Conservation (phyloP, 805 yeast species). For the Metschnikowia anglica region DNA sequence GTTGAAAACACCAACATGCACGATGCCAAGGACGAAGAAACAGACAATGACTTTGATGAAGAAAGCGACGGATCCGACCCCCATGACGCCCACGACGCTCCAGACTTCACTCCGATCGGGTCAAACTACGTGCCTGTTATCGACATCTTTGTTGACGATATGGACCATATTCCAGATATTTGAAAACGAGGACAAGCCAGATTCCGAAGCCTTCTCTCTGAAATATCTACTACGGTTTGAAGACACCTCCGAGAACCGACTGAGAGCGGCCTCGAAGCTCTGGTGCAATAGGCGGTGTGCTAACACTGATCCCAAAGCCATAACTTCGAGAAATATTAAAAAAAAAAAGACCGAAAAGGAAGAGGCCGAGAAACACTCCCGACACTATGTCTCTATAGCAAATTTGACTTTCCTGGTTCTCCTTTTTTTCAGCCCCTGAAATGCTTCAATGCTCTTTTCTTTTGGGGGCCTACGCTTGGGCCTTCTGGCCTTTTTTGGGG, state of each 20-base stretch:
- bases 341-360: too few relatives aligned
- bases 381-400: too few relatives aligned
- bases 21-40: neutral
- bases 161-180: slow-evolving; percentile 22
- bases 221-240: neutral
- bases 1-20: too few relatives aligned
- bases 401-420: neutral
- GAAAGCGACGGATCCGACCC: slow-evolving; percentile 4
- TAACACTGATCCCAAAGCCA: too few relatives aligned
- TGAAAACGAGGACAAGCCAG: neutral
- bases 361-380: too few relatives aligned
- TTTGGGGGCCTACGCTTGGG: neutral
- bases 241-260: too few relatives aligned
- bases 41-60: slow-evolving; percentile 3
- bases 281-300: too few relatives aligned
- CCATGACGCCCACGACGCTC: neutral
- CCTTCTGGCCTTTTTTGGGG: neutral
- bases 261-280: too few relatives aligned
- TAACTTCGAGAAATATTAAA: too few relatives aligned
- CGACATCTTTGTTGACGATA: slow-evolving; percentile 39
- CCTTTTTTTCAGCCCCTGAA: neutral
- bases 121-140: slow-evolving; percentile 40
- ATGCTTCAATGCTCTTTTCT: too few relatives aligned
- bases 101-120: slow-evolving; percentile 6
- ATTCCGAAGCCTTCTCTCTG: neutral